Conservation (phyloP, 2,329 filamentous ascomycete species). For the Domatiomyces catenatus region DNA sequence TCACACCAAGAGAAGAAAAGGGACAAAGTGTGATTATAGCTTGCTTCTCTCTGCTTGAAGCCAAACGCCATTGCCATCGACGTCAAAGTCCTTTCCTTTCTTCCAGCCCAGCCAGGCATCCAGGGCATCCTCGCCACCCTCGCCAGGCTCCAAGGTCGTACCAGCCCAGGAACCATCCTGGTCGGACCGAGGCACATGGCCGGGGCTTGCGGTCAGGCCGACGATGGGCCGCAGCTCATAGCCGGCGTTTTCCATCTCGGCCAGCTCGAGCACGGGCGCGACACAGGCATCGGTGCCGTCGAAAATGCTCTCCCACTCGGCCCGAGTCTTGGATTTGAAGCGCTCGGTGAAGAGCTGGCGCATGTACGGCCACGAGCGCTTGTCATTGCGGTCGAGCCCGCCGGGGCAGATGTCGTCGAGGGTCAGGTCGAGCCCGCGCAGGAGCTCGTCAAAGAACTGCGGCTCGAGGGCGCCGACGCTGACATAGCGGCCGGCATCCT, state of each 20-base stretch:
- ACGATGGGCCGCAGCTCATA: constrained; percentile 34
- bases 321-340: constrained; percentile 56
- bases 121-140: constrained; percentile 57
- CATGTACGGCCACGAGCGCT: constrained; percentile 52
- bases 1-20: not conserved
- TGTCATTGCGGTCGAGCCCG: constrained; percentile 42
- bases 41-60: constrained; percentile 30
- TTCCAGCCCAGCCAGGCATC: constrained; percentile 63
- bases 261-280: constrained; percentile 67
- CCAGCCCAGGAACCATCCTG: constrained; percentile 51
- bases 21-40: constrained; percentile 4
- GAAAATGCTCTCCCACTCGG: constrained; percentile 74
- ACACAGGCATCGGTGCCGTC: constrained; percentile 86
- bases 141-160: constrained; percentile 45
- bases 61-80: constrained; percentile 44
- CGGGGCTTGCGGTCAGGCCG: constrained; percentile 51
- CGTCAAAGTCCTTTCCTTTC: constrained; percentile 54
- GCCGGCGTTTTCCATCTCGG: constrained; percentile 49
- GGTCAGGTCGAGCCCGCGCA: constrained; percentile 50
- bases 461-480: constrained; percentile 84
- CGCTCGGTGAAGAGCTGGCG: constrained; percentile 41
- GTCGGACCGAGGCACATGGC: constrained; percentile 29
- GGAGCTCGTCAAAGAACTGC: constrained; percentile 58
- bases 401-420: constrained; percentile 28
- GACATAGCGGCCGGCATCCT: constrained; percentile 57